Base-by-base conservation (phyloP, 2,329 filamentous ascomycete genomes). In the Pyrenochaeta sp. region DNA sequence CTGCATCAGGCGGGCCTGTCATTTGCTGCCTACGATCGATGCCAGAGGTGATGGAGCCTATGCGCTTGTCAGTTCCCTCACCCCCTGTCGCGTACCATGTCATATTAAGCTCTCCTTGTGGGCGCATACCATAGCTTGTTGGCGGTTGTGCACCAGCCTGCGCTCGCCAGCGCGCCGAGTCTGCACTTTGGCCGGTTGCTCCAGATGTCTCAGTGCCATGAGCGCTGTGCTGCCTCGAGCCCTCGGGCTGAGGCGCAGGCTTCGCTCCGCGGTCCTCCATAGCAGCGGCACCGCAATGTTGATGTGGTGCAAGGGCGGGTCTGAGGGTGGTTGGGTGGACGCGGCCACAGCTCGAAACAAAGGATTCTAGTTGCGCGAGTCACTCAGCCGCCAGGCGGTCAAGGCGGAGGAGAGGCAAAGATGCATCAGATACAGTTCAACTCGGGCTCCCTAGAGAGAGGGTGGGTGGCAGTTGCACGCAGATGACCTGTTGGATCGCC, bases 111-210 rank as follows among this genome's bases (percentile, higher is more conserved):
- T n/a, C n/a, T n/a, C n/a, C n/a, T n/a, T n/a, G n/a, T n/a, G n/a
- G n/a, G n/a, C n/a, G n/a, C n/a, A n/a, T 48, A 72, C 69, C 69
- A 52, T 72, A 72, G 39, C 58, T 61, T 36, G 60, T 58, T 17
- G 67, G 55, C 41, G 60, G 64, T 14, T 60, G 56, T 17, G 59
- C n/a, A n/a, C n/a, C 41, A 27, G 52, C 48, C 41, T 61, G 61
- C 21, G 61, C 53, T 34, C 67, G 63, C 41, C 65, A 53, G 50
- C 68, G 68, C 44, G 63, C 52, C 36, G 56, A 32, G 31, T 69
- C 68, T 7, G 58, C 49, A 31, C 51, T 41, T 6, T 53, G 35
- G 23, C 49, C 55, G 6, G 52, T 58, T 8, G 50, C 42, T 10
- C 61, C 50, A 5, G 60, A 52, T 43, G 60, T 53, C 48, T 55